Base-by-base conservation (phyloP, 257 asterid species). In the Fraxinus anomala region DNA sequence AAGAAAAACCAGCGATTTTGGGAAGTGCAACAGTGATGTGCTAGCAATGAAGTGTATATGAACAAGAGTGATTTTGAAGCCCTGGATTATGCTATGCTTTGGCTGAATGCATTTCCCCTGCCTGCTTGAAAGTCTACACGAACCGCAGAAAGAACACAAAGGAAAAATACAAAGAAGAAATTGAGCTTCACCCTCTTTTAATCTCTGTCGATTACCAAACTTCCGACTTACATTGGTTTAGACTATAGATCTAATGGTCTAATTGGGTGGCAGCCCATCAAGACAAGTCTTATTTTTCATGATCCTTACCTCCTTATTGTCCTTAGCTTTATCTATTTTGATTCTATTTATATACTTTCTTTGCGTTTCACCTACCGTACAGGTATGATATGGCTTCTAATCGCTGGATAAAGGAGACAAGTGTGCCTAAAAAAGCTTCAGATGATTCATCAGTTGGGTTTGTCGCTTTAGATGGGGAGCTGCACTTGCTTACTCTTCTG, bases 391-490 rank as follows among this genome's bases (percentile, higher is more conserved):
- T 85, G 88, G 37, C 54, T 42, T 85, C 82, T 34, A 95, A 95
- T 75, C 82, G 87, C 28, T 95, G 99, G 99, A 74, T 68, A 54
- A 89, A 81, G 80, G 99, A 87, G 84, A 88, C 96, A 23, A 86
- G 83, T 68, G 79, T 93, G 54, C 98, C 99, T 0, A 92, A 83
- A 77, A 92, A 84, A 83, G 82, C 78, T 24, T 67, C 86, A 2
- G 87, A 87, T 78, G 88, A 89, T 47, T 70, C 89, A 39, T 82
- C 92, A 36, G 93, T 92, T 31, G 99, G 99, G 36, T 92, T 92
- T 78, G 90, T 88, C 73, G 91, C 92, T 0, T 73, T 92, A 79
- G 90, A 90, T 24, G 91, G 91, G 76, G 94, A 94, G 85, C 90
- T 94, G 68, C 88, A 92, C 84, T 81, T 94, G 56, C 79, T 92